Evolutionary conservation across 108 stramenopile genomes (phyloP), one percentile per base, ranked within the genome.

Genomic region (Conticribra guillardii): DNA sequence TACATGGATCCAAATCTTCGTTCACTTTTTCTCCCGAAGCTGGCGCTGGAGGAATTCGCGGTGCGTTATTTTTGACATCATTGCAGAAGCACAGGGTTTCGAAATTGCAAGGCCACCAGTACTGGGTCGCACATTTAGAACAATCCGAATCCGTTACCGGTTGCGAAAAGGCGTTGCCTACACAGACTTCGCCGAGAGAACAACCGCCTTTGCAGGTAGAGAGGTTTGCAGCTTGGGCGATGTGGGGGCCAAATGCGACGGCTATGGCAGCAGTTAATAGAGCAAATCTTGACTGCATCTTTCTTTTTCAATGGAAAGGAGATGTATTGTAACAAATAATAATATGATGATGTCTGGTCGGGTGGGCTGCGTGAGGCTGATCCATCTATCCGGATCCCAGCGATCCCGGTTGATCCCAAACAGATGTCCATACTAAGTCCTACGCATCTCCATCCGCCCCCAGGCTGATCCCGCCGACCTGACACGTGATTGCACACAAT

Each of bases 81-180:
- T 56, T 45, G 32, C 79, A 80, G 24, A 53, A 73, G 28, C 79
- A 80, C n/a, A 72, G 46, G 0, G 79, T 80, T 48, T 80, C 79
- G 37, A 80, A 80, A 21, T 80, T 80, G 29, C 79, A 80, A 1
- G 79, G 79, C 79, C 79, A 80, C 62, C 62, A 80, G 47, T 80
- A 69, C 48, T 65, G 41, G 26, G 37, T 47, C 3, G 52, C 72
- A 47, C 79, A 80, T 4, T 29, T 54, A 45, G 29, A n/a, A 44
- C 79, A 80, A 1, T 68, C 67, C 33, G 47, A 49, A 32, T 80
- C 79, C 17, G 66, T 0, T 0, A 67, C 71, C 0, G 78, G 71
- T 55, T 72, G 71, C 18, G 67, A 67, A 58, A 71, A 71, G 1
- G 65, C 70, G 31, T 67, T 71, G 53, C 67, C 66, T 47, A 79